A percentile compares a stretch with the other conserved stretches of the same genome.
Conservation (phyloP, 2,329 filamentous ascomycete genomes). For the Neoascochyta sp. region DNA sequence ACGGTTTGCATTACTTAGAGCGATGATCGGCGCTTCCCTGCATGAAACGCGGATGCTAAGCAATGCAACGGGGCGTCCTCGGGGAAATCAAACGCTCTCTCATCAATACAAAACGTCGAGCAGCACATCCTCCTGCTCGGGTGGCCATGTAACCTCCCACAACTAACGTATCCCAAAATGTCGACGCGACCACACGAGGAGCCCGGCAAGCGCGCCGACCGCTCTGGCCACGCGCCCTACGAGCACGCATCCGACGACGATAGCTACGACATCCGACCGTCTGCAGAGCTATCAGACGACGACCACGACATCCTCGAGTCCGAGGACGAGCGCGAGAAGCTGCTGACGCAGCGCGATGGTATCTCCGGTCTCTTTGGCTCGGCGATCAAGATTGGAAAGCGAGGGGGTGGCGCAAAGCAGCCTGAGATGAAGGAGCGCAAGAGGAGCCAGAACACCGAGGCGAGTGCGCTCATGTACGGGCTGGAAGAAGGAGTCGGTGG, state of each 20-base stretch:
- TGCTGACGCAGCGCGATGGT: conserved; percentile 35
- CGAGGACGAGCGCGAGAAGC: conserved; percentile 46
- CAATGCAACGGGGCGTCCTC: neutral
- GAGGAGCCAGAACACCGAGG: conserved; percentile 56
- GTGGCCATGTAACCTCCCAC: conserved; percentile 13
- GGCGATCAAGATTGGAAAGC: conserved; percentile 29
- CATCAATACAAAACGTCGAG: conserved; percentile 3
- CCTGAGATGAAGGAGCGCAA: conserved; percentile 33
- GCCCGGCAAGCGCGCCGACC: conserved; percentile 12
- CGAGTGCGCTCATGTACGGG: conserved; percentile 78
- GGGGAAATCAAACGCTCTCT: conserved; percentile 11
- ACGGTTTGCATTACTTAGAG: too few species aligned
- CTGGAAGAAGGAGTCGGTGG: conserved; percentile 78
- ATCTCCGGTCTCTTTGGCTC: conserved; percentile 30
- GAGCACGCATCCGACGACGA: conserved; percentile 33
- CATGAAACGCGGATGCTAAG: conserved; percentile 13
- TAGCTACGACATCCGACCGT: conserved; percentile 31
- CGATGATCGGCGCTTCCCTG: conserved; percentile 7
- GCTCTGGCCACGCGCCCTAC: conserved; percentile 34
- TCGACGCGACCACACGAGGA: conserved; percentile 15
- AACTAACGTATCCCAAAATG: conserved; percentile 16
- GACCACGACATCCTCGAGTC: conserved; percentile 44
- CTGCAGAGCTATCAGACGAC: conserved; percentile 31
- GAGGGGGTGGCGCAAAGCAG: conserved; percentile 13
- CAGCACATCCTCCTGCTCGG: conserved; percentile 4